Conservation (phyloP, 208 protist genomes). For the Leptomonas seymouri region DNA sequence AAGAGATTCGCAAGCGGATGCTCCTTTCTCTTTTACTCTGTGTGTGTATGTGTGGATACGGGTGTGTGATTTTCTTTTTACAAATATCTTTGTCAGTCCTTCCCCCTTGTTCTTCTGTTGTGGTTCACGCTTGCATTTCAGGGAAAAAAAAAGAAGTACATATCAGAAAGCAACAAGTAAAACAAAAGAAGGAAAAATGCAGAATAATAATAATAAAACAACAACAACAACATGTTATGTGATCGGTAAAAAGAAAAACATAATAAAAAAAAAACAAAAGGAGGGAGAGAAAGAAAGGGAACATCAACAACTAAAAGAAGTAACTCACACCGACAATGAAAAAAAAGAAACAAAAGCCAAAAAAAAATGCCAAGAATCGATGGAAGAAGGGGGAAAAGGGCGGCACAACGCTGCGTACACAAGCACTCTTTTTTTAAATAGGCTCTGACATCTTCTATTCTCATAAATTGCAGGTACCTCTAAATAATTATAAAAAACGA, state of each 20-base stretch:
- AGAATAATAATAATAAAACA: neutral
- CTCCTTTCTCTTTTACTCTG: no score
- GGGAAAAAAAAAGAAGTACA: slow-evolving; percentile 3
- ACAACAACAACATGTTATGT: neutral
- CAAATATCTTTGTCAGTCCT: neutral
- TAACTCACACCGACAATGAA: neutral
- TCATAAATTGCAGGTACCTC: no score
- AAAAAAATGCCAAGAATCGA: slow-evolving; percentile 14
- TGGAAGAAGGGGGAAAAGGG: neutral
- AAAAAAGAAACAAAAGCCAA: slow-evolving; percentile 13
- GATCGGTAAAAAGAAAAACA: neutral
- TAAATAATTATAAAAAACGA: slow-evolving; percentile 14
- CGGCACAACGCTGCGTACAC: no score
- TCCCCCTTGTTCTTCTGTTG: neutral
- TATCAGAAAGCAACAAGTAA: slow-evolving; percentile 5
- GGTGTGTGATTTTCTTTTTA: neutral
- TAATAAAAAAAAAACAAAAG: slow-evolving; percentile 21
- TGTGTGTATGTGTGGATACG: no score
- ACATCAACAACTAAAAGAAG: neutral
- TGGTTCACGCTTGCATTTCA: no score
- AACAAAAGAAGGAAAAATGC: neutral
- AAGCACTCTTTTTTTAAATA: no score
- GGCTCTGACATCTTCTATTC: no score
- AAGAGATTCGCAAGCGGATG: no score
- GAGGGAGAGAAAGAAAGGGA: slow-evolving; percentile 3